These are phyloP conservation scores for Serendipita sp. DNA, from an alignment of 768 basidiomycete species.

Conservation along the genomic window DNA sequence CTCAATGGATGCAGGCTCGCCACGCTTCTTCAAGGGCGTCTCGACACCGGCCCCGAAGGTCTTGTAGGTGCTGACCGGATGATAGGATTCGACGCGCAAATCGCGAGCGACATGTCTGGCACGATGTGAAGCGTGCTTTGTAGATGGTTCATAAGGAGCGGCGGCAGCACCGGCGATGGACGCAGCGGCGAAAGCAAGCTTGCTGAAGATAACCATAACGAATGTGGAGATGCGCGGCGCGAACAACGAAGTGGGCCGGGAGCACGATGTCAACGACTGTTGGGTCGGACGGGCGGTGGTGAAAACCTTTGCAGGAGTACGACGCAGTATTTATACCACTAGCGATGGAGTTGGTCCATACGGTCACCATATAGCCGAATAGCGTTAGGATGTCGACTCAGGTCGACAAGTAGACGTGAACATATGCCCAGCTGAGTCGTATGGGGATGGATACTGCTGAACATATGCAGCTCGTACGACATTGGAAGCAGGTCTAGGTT, in stretches of 20 bases:
- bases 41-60: conserved; percentile 9
- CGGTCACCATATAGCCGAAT: neutral
- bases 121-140: conserved; percentile 6
- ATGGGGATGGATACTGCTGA: too few relatives aligned
- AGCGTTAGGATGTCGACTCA: neutral
- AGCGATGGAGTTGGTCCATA: neutral
- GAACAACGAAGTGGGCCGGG: conserved; percentile 2
- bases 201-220: conserved; percentile 9
- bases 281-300: conserved; percentile 1
- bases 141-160: neutral
- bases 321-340: neutral
- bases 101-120: conserved; percentile 4
- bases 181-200: conserved; percentile 5
- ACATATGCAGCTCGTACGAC: too few relatives aligned
- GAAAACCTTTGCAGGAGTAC: neutral
- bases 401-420: neutral
- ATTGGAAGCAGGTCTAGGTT: too few relatives aligned
- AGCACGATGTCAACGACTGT: neutral
- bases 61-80: conserved; percentile 5
- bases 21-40: conserved; percentile 5
- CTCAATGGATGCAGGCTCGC: neutral
- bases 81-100: conserved; percentile 6
- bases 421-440: neutral
- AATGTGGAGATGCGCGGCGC: neutral
- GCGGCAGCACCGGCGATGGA: conserved; percentile 6